A percentile compares a stretch with the other conserved stretches of the same genome.
Evolutionary conservation across 208 protist genomes (phyloP).

Genomic region (Trypanosoma boissoni): DNA sequence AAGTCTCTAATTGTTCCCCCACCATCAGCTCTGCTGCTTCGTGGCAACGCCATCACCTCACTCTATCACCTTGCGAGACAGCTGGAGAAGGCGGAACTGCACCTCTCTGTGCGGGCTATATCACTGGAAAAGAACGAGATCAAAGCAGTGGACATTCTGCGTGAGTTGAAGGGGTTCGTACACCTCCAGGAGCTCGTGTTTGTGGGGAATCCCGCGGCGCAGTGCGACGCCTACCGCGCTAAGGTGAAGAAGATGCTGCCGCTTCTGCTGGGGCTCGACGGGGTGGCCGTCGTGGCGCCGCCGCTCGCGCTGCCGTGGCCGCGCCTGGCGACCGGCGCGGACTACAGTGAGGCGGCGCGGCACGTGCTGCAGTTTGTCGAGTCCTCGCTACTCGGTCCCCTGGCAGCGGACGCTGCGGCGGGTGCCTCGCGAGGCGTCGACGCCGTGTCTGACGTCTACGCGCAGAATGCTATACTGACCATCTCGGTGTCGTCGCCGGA

Average conservation of each 20-base stretch:
- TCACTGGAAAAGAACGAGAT: constrained; percentile 67
- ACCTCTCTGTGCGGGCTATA: constrained; percentile 54
- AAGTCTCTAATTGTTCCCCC: constrained; percentile 59
- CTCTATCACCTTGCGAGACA: constrained; percentile 53
- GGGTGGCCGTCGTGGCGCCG: constrained; percentile 35
- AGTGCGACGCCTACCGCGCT: constrained; percentile 44
- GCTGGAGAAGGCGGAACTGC: constrained; percentile 60
- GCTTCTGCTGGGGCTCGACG: constrained; percentile 65
- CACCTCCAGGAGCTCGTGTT: constrained; percentile 69
- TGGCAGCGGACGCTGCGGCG: constrained; percentile 19
- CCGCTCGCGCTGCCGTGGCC: constrained; percentile 80
- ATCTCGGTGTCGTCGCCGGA: constrained; percentile 63
- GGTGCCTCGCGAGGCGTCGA: constrained; percentile 50
- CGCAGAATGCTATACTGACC: constrained; percentile 50
- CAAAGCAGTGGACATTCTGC: constrained; percentile 33
- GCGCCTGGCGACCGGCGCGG: constrained; percentile 26
- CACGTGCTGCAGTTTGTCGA: constrained; percentile 75
- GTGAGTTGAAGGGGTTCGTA: constrained; percentile 56
- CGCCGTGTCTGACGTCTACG: constrained; percentile 74
- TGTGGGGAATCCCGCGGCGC: constrained; percentile 58
- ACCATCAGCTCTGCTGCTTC: constrained; percentile 55
- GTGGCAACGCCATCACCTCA: constrained; percentile 60
- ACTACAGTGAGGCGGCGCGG: constrained; percentile 27
- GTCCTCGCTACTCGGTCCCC: constrained; percentile 37
- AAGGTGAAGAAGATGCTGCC: constrained; percentile 61